Percentiles rank a stretch among this genome's conserved stretches.
Conservation (phyloP, 371 early-diverging fungal genomes). For the Mortierella sp. region DNA sequence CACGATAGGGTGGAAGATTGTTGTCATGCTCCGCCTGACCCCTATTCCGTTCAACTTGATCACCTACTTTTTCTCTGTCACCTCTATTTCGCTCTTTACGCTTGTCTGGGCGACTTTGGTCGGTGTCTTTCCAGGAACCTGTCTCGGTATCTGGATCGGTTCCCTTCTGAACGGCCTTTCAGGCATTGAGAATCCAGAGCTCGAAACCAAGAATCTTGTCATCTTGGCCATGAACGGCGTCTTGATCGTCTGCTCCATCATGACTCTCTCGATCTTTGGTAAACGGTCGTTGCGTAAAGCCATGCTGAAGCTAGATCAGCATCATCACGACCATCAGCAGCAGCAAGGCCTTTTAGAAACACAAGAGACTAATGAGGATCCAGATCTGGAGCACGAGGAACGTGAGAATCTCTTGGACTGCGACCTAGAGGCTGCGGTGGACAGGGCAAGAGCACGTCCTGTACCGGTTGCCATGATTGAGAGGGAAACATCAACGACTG, state of each 20-base stretch:
- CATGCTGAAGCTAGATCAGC: conserved; percentile 35
- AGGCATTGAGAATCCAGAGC: conserved; percentile 51
- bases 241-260: conserved; percentile 48
- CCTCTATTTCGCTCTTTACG: conserved; percentile 44
- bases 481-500: not conserved
- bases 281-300: conserved; percentile 54
- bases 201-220: conserved; percentile 49
- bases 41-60: conserved; percentile 56
- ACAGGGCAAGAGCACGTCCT: not conserved
- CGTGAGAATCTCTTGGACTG: not conserved
- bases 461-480: not conserved
- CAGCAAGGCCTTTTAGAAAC: not conserved
- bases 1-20: conserved; percentile 56
- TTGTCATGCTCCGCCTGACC: conserved; percentile 55
- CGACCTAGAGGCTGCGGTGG: not conserved
- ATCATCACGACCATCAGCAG: conserved; percentile 16
- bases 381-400: not conserved
- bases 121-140: conserved; percentile 54
- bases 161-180: conserved; percentile 54
- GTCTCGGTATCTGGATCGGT: conserved; percentile 57
- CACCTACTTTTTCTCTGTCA: conserved; percentile 56
- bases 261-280: conserved; percentile 55
- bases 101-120: conserved; percentile 47
- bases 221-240: conserved; percentile 53
- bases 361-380: conserved; percentile 1